These are phyloP conservation scores for Stylonectria norvegica DNA, from an alignment of 2,329 filamentous ascomycete genomes.

Conservation along the genomic window DNA sequence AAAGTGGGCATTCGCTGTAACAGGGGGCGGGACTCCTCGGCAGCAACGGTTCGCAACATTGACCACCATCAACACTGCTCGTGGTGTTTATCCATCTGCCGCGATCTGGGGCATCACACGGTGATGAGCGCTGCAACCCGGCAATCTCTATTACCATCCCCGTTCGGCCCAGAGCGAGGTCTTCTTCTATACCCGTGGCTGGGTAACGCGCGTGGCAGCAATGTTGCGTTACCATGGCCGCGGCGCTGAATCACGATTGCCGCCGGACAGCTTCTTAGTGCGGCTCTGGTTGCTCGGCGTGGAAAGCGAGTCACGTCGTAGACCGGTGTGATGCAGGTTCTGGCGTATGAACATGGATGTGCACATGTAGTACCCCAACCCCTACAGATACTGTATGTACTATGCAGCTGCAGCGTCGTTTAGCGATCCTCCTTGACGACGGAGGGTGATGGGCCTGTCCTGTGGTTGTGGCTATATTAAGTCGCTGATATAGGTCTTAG, in stretches of 20 bases:
- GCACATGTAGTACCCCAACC: constrained; percentile 15
- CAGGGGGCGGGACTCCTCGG: constrained; percentile 29
- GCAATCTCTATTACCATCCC: not conserved
- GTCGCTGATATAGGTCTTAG: constrained; percentile 25
- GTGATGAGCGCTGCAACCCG: not conserved
- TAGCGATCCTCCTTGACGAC: constrained; percentile 19
- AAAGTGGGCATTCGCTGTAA: constrained; percentile 19
- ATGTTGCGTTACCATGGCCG: too few species aligned
- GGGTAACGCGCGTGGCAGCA: not conserved
- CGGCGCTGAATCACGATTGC: too few species aligned
- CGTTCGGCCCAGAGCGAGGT: not conserved
- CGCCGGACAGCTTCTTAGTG: constrained; percentile 7
- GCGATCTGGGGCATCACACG: constrained; percentile 14
- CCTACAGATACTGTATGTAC: too few species aligned
- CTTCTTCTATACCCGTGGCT: not conserved
- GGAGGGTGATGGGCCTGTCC: constrained; percentile 17
- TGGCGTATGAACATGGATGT: constrained; percentile 21
- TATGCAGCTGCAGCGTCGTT: constrained; percentile 28
- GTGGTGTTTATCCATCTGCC: constrained; percentile 25
- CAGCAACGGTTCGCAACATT: constrained; percentile 24
- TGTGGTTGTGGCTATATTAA: constrained; percentile 16
- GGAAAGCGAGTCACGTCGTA: constrained; percentile 13
- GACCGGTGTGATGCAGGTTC: constrained; percentile 14
- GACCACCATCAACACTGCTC: constrained; percentile 20
- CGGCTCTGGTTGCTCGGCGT: constrained; percentile 12